These are phyloP conservation scores for Purshia tridentata DNA, from an alignment of 306 rosid species.

Conservation along the genomic window DNA sequence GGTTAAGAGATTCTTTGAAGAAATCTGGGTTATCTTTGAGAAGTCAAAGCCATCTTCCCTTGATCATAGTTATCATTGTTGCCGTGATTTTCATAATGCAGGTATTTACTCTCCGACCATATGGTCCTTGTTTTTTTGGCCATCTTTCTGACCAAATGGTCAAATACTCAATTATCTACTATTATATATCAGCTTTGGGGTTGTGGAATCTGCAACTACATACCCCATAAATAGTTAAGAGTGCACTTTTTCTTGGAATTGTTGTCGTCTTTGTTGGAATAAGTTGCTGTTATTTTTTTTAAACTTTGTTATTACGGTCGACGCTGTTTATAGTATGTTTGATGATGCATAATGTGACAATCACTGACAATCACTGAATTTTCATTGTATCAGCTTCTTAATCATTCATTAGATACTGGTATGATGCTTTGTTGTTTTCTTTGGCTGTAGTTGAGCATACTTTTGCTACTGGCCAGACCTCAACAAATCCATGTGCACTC, in stretches of 20 bases:
- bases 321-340: neutral
- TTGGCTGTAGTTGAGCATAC: conserved; percentile 84
- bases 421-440: conserved; percentile 8
- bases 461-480: conserved; percentile 70
- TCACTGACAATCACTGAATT: neutral
- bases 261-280: neutral
- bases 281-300: neutral
- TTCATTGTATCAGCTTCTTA: neutral
- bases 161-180: conserved; percentile 8
- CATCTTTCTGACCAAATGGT: conserved; percentile 16
- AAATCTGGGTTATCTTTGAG: conserved; percentile 53
- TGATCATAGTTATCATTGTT: conserved; percentile 53
- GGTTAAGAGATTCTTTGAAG: conserved; percentile 43
- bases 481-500: conserved; percentile 72
- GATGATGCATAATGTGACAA: neutral
- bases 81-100: conserved; percentile 87
- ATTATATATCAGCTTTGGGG: neutral
- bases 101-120: conserved; percentile 43
- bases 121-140: too few species aligned
- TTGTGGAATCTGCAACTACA: neutral
- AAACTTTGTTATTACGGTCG: neutral
- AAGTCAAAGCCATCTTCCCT: conserved; percentile 65
- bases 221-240: neutral
- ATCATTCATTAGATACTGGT: neutral
- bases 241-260: neutral